These are phyloP conservation scores for Kodamaea nitidulidarum DNA, from an alignment of 805 yeast genomes.

Conservation along the genomic window DNA sequence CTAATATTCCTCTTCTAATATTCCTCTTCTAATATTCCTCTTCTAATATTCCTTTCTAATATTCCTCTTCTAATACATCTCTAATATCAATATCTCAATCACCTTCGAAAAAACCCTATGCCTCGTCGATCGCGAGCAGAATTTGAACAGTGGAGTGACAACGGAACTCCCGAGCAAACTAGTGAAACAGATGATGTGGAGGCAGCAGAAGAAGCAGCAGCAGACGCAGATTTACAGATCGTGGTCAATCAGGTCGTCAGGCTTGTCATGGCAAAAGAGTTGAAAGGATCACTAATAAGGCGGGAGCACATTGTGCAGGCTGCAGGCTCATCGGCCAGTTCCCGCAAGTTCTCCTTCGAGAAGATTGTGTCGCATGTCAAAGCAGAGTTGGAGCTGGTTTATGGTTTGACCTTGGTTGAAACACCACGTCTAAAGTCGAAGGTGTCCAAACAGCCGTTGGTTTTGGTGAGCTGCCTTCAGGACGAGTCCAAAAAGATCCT, in stretches of 20 bases:
- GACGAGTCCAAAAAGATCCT: constrained; percentile 19
- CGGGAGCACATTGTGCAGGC: constrained; percentile 21
- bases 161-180: neutral
- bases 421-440: constrained; percentile 11
- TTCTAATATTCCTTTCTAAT: too few species aligned
- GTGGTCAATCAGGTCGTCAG: constrained; percentile 13
- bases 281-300: constrained; percentile 19
- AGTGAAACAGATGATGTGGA: neutral
- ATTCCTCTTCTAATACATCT: too few species aligned
- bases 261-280: constrained; percentile 18
- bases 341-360: constrained; percentile 13
- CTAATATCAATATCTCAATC: too few species aligned
- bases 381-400: constrained; percentile 18
- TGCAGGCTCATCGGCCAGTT: neutral
- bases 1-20: too few species aligned
- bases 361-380: constrained; percentile 15
- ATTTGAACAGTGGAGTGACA: constrained; percentile 3
- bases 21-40: too few species aligned
- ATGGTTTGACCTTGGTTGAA: constrained; percentile 26
- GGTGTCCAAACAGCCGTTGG: constrained; percentile 14
- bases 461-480: constrained; percentile 20
- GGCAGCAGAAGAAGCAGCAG: constrained; percentile 1
- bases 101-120: neutral
- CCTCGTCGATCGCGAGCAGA: constrained; percentile 4
- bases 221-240: constrained; percentile 8